Percentiles rank a stretch among this genome's conserved stretches.
phyloP scores from a whole-genome alignment of 306 rosid genomes.

The Corylus heterophylla region DNA sequence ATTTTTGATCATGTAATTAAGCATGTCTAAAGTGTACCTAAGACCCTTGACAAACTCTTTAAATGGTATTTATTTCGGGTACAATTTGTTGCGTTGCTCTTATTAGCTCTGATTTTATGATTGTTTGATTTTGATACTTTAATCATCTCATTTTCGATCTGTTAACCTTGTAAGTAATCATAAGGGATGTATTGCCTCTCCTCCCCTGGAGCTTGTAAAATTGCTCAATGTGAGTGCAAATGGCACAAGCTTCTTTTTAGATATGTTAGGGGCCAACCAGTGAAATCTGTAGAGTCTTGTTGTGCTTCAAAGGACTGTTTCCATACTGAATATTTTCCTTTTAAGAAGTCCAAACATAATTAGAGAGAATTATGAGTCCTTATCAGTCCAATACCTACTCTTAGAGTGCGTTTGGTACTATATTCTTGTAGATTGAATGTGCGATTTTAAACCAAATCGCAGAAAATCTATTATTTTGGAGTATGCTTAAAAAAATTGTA shows the following conservation, averaged over 20 bases:
- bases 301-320: neutral
- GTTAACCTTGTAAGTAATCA: neutral
- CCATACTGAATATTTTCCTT: neutral
- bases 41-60: conserved; percentile 30
- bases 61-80: conserved; percentile 35
- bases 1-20: conserved; percentile 51
- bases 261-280: neutral
- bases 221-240: neutral
- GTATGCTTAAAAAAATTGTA: too few relatives aligned
- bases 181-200: too few relatives aligned
- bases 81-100: conserved; percentile 31
- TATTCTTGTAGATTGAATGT: too few relatives aligned
- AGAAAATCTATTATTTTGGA: too few relatives aligned
- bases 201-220: too few relatives aligned
- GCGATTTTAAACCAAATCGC: too few relatives aligned
- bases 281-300: neutral
- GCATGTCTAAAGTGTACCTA: conserved; percentile 29
- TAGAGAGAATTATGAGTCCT: neutral
- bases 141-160: conserved; percentile 14
- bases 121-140: conserved; percentile 6
- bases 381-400: neutral
- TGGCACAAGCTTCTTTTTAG: neutral
- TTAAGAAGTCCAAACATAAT: neutral
- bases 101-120: conserved; percentile 9
- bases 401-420: too few relatives aligned